These are phyloP conservation scores for Sporothrix pseudoabietina DNA, from an alignment of 2,329 filamentous ascomycete species.

Conservation along the genomic window DNA sequence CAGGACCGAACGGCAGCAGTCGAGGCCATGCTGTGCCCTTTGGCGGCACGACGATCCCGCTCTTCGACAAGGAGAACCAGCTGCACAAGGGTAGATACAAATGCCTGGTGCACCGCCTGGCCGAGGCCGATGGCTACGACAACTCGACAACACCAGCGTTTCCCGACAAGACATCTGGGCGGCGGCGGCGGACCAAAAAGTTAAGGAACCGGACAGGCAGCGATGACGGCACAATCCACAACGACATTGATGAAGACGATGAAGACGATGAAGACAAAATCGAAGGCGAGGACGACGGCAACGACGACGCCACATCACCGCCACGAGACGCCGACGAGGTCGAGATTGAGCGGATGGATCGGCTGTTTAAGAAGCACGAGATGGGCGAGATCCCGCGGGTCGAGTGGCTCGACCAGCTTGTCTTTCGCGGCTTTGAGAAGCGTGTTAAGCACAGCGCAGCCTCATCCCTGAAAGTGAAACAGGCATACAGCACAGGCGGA, in stretches of 20 bases:
- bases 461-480: slow-evolving; percentile 59
- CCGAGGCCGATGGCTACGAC: slow-evolving; percentile 81
- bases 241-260: slow-evolving; percentile 41
- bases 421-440: slow-evolving; percentile 88
- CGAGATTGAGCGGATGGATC: slow-evolving; percentile 87
- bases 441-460: slow-evolving; percentile 66
- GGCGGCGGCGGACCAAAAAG: slow-evolving; percentile 45
- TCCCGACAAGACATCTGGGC: slow-evolving; percentile 54
- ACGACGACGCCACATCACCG: slow-evolving; percentile 48
- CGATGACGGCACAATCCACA: slow-evolving; percentile 51
- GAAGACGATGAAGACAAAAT: slow-evolving; percentile 37
- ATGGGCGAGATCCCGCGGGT: slow-evolving; percentile 93
- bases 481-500: slow-evolving; percentile 47
- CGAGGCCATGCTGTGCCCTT: slow-evolving; percentile 85
- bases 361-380: slow-evolving; percentile 93
- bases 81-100: slow-evolving; percentile 90
- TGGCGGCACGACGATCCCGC: slow-evolving; percentile 83
- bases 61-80: slow-evolving; percentile 94
- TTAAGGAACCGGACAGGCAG: slow-evolving; percentile 40
- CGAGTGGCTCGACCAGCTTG: slow-evolving; percentile 93
- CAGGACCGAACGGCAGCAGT: slow-evolving; percentile 46
- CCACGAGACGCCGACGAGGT: slow-evolving; percentile 69
- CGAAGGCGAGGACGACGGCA: slow-evolving; percentile 47
- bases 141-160: slow-evolving; percentile 76
- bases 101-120: slow-evolving; percentile 80